A percentile compares a stretch with the other conserved stretches of the same genome.
These are phyloP conservation scores for Adansonia rubrostipa DNA, from an alignment of 441 rosid species.

Conservation along the genomic window DNA sequence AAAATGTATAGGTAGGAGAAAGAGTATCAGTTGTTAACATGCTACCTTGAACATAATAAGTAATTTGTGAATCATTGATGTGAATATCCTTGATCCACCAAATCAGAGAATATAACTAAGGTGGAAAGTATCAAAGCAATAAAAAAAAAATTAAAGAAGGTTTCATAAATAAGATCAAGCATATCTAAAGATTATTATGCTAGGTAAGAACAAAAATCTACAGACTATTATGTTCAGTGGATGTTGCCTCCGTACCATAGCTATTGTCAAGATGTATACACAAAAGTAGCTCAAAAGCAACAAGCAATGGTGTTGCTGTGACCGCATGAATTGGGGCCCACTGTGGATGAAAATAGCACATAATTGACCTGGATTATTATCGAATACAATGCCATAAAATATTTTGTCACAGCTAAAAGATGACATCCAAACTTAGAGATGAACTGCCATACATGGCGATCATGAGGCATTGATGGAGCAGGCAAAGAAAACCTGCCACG, in stretches of 20 bases:
- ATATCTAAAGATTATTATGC: conserved; percentile 8
- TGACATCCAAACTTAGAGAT: conserved; percentile 13
- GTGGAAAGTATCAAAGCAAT: background rate
- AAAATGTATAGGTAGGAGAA: background rate
- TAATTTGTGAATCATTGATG: background rate
- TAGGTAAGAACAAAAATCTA: background rate
- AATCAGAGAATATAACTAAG: background rate
- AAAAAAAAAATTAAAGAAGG: background rate
- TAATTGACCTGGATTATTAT: conserved; percentile 15
- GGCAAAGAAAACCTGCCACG: conserved; percentile 74
- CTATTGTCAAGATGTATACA: conserved; percentile 59
- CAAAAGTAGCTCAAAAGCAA: conserved; percentile 66
- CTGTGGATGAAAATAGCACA: conserved; percentile 47
- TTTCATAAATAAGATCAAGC: background rate
- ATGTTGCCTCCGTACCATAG: conserved; percentile 44
- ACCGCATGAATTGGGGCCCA: conserved; percentile 69
- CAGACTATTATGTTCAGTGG: conserved; percentile 14
- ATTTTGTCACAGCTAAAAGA: background rate
- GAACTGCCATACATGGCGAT: conserved; percentile 49
- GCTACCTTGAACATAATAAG: background rate
- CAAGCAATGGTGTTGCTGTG: conserved; percentile 59
- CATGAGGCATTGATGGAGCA: conserved; percentile 71
- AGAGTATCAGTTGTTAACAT: background rate
- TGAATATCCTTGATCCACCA: background rate
- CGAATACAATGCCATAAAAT: background rate